A percentile compares a stretch with the other conserved stretches of the same genome.
Conservation (phyloP, 2,329 filamentous ascomycete genomes). For the Xylaria sp. region DNA sequence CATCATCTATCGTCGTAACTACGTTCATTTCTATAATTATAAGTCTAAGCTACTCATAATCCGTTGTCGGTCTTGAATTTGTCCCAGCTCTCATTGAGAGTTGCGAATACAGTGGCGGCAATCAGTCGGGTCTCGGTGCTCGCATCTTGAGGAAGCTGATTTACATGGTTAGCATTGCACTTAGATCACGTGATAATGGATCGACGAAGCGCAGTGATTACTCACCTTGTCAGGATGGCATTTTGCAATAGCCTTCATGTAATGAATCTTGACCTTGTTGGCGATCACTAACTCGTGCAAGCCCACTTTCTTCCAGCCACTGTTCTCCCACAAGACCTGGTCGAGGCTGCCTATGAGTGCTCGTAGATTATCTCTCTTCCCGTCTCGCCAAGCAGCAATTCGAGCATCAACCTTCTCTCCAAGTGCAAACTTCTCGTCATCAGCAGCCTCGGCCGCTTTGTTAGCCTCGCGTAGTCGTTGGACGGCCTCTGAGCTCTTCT, state of each 20-base stretch:
- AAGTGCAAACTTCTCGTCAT: conserved; percentile 93
- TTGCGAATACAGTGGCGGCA: conserved; percentile 73
- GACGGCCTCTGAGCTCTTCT: conserved; percentile 78
- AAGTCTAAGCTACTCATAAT: conserved; percentile 55
- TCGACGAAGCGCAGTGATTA: not conserved
- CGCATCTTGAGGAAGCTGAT: conserved; percentile 71
- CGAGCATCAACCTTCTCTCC: conserved; percentile 85
- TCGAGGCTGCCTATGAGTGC: conserved; percentile 90
- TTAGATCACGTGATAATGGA: conserved; percentile 22
- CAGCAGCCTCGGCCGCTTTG: conserved; percentile 82
- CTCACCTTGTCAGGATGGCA: conserved; percentile 98
- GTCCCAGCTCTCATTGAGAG: conserved; percentile 78
- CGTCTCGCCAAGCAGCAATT: conserved; percentile 84
- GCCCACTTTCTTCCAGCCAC: conserved; percentile 96
- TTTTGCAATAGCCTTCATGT: conserved; percentile 99
- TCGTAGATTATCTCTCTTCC: conserved; percentile 91
- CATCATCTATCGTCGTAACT: conserved; percentile 32
- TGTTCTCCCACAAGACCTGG: conserved; percentile 87
- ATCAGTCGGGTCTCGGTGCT: conserved; percentile 74
- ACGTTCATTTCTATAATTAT: conserved; percentile 17
- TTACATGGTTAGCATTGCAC: conserved; percentile 28
- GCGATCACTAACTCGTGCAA: conserved; percentile 93
- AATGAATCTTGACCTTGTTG: conserved; percentile 95
- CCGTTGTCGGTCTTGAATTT: conserved; percentile 77
- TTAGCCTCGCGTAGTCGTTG: conserved; percentile 85